Conservation (phyloP, 1,139 yeast species). For the Petasospora rhodanensis region DNA sequence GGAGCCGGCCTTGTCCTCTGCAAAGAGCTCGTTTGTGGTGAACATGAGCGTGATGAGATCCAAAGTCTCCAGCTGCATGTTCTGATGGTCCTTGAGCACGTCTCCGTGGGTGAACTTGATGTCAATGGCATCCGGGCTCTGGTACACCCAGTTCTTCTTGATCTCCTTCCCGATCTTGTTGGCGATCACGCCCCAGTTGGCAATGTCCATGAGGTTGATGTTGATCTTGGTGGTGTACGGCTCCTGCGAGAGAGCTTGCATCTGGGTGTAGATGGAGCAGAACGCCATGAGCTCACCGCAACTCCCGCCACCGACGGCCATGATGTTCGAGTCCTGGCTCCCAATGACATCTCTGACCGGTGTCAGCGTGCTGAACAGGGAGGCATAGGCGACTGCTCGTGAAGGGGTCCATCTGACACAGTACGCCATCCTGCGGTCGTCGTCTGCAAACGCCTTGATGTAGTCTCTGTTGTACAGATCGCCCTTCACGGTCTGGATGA, state of each 20-base stretch:
- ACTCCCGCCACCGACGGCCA: slow-evolving; percentile 87
- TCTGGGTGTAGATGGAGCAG: slow-evolving; percentile 48
- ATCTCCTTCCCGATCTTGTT: slow-evolving; percentile 40
- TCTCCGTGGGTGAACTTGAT: slow-evolving; percentile 51
- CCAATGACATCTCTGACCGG: slow-evolving; percentile 33
- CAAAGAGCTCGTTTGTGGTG: slow-evolving; percentile 82
- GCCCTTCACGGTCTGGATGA: slow-evolving; percentile 67
- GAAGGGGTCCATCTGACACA: slow-evolving; percentile 86
- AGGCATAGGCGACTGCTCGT: slow-evolving; percentile 67
- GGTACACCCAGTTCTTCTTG: slow-evolving; percentile 48
- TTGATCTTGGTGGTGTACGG: slow-evolving; percentile 29
- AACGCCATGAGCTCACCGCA: slow-evolving; percentile 77
- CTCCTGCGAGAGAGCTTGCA: slow-evolving; percentile 25
- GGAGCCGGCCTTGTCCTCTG: slow-evolving; percentile 60
- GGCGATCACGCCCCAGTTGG: slow-evolving; percentile 66
- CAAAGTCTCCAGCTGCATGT: slow-evolving; percentile 24
- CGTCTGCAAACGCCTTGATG: slow-evolving; percentile 58
- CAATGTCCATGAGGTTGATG: slow-evolving; percentile 64
- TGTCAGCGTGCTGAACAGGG: slow-evolving; percentile 51
- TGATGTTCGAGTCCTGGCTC: slow-evolving; percentile 31
- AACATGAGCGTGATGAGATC: slow-evolving; percentile 66
- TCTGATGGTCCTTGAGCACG: slow-evolving; percentile 33
- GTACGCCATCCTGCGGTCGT: slow-evolving; percentile 67
- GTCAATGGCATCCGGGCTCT: slow-evolving; percentile 31
- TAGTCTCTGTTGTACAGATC: slow-evolving; percentile 69